Base-by-base conservation (phyloP, 192 early-diverging fungal species). In the Phlyctochytrium bullatum region DNA sequence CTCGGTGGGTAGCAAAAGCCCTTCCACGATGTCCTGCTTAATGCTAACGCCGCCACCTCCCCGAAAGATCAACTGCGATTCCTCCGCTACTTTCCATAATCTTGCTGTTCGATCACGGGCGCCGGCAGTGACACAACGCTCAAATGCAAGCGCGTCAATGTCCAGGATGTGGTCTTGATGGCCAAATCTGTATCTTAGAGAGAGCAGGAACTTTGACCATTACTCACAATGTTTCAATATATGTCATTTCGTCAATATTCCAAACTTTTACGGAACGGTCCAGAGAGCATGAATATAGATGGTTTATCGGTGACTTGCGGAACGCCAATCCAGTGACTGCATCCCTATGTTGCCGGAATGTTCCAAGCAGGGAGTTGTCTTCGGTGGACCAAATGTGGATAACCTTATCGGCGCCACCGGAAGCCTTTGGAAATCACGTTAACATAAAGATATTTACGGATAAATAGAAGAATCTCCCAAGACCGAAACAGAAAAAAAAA, bases 261-360 rank as follows among this genome's bases (percentile, higher is more conserved):
- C 96, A 99, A 33, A 98, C 59, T 73, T 99, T 99, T 72, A 99
- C 86, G 40, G 93, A 93, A 57, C 97, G 91, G 70, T 99, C 97
- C 25, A 79, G 77, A 3, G 93, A 92, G 62, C 87, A 88, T 59
- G 92, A 91, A 74, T 98, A 99, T 34, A 99, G 83, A 61, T 93
- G 88, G 66, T 84, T 80, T 60, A 4, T 53, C 50, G 52, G 75
- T 65, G 27, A 90, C 88, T 67, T 84, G 47, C 94, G 89, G 79
- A 99, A 99, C 16, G 81, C 86, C 65, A 98, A 78, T 23, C 89
- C 88, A 10, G 92, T 81, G 36, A 99, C 82, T 36, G 89, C 82
- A 80, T 98, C 96, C 65, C 92, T 89, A 73, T 99, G 97, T 74
- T 97, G 96, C 56, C 81, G 86, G 71, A 98, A 96, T 36, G 78